Base-by-base conservation (phyloP, 768 basidiomycete species). In the Suillus clintonianus region DNA sequence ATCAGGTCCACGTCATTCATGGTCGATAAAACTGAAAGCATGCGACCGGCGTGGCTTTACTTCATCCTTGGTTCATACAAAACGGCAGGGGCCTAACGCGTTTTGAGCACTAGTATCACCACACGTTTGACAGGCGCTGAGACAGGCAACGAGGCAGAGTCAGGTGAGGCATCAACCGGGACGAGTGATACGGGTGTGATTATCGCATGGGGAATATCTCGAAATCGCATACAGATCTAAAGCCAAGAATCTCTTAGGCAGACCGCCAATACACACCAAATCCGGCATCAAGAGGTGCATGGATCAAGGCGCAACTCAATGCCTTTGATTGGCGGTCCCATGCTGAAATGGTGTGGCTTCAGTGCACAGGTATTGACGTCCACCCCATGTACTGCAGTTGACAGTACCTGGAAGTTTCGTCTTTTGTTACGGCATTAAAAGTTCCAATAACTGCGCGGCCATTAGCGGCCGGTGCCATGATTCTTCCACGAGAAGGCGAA, bases 391-490 rank as follows among this genome's bases (percentile, higher is more conserved):
- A 57, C 27, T 50, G 48, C 22, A n/a, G 37, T 57, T 57, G 55
- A 24, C 22, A 27, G 59, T 64, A 60, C 45, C 65, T 58, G 55
- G 61, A 48, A 65, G 62, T 37, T 42, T 39, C 53, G 68, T 68
- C 64, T 57, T 57, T 41, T 10, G 58, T 65, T 62, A 50, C 62
- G 63, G 45, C 66, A 69, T 61, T 57, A 64, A 59, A 61, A 62
- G 39, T 32, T 71, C 64, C 54, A 51, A 65, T 57, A 30, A 69
- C 62, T 65, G 65, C 58, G 67, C 36, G 55, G 62, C 65, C 60
- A 69, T 39, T 43, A 34, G 6, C 8, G 53, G 45, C 30, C 17
- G 61, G 60, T 60, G 24, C 9, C 15, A 43, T n/a, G 27, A 59
- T 61, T 60, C 64, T 59, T 59, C 65, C 64, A 59, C 61, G 43